phyloP scores from a whole-genome alignment of 345 rosid genomes.

The Toxicodendron radicans region DNA sequence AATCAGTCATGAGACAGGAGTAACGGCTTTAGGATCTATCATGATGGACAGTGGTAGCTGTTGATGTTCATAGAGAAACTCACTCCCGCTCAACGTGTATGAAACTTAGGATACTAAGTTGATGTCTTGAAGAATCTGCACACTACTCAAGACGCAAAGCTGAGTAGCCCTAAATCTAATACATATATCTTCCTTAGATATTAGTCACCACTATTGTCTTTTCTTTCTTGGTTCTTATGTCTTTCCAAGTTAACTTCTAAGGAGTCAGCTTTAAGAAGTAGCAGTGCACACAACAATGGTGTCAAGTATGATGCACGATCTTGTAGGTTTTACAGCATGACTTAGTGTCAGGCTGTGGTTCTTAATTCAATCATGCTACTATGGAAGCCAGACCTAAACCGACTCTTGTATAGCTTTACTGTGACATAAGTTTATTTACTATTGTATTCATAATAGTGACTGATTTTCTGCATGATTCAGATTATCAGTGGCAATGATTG shows the following conservation, averaged over 20 bases:
- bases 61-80: neutral
- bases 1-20: neutral
- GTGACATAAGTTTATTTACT: neutral
- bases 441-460: neutral
- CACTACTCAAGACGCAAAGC: no score
- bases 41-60: neutral
- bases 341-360: neutral
- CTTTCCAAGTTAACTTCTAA: neutral
- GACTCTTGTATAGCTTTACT: neutral
- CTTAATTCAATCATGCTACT: neutral
- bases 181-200: neutral
- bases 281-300: no score
- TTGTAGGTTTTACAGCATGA: neutral
- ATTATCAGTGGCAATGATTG: neutral
- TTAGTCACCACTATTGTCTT: neutral
- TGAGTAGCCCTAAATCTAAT: no score
- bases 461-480: neutral
- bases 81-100: neutral
- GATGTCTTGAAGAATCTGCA: no score
- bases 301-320: neutral
- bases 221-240: neutral
- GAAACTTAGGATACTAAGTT: neutral
- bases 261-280: neutral
- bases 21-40: neutral
- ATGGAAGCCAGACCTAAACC: neutral